Evolutionary conservation across 345 rosid genomes (phyloP).

Genomic region (Populus simonii): DNA sequence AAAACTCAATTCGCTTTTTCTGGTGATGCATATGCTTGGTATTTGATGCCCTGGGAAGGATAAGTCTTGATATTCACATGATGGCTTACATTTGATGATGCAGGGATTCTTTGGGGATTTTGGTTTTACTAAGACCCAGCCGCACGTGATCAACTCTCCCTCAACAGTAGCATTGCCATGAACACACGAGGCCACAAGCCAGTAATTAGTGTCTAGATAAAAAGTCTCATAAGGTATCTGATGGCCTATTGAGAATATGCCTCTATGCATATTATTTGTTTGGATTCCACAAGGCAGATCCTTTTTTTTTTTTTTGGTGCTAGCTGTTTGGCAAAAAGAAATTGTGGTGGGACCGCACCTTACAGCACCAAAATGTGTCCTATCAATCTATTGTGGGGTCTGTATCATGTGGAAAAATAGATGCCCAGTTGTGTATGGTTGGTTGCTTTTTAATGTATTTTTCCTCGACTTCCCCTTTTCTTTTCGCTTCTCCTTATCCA

Average conservation of each 20-base stretch:
- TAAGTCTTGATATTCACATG: background rate
- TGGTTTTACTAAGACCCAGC: slow-evolving; percentile 48
- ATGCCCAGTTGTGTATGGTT: background rate
- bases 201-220: slow-evolving; percentile 3
- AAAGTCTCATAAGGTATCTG: slow-evolving; percentile 18
- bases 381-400: slow-evolving; percentile 29
- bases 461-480: background rate
- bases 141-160: slow-evolving; percentile 3
- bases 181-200: slow-evolving; percentile 16
- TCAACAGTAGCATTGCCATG: slow-evolving; percentile 20
- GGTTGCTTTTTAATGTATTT: slow-evolving; percentile 20
- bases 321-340: slow-evolving; percentile 50
- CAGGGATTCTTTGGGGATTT: slow-evolving; percentile 66
- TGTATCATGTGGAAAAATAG: slow-evolving; percentile 27
- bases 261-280: slow-evolving; percentile 10
- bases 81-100: slow-evolving; percentile 3
- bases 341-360: slow-evolving; percentile 52
- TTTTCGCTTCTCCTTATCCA: background rate
- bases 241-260: slow-evolving; percentile 17
- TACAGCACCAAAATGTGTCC: slow-evolving; percentile 9
- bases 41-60: background rate
- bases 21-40: background rate
- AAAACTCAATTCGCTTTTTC: background rate
- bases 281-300: slow-evolving; percentile 22
- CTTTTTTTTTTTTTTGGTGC: slow-evolving; percentile 21